These are phyloP conservation scores for Eucalyptus microcorys DNA, from an alignment of 345 rosid genomes.

Conservation along the genomic window DNA sequence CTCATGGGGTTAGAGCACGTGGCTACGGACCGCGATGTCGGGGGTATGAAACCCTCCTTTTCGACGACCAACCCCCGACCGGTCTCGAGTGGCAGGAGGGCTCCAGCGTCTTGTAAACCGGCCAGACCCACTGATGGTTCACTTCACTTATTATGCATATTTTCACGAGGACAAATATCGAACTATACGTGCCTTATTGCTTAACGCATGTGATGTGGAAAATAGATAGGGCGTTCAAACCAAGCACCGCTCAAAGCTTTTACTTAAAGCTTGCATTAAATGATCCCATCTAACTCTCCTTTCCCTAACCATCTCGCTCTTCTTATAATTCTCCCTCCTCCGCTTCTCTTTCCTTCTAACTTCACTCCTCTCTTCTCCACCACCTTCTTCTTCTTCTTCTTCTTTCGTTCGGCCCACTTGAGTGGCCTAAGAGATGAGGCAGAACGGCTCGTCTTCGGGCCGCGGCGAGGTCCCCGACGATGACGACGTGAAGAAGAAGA, in stretches of 20 bases:
- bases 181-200: background rate
- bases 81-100: background rate
- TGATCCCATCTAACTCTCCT: constrained; percentile 4
- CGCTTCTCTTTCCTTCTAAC: background rate
- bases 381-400: background rate
- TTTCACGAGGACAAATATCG: background rate
- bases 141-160: background rate
- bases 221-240: background rate
- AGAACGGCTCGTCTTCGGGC: background rate
- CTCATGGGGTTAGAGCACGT: background rate
- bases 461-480: constrained; percentile 6
- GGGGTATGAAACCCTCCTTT: background rate
- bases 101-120: background rate
- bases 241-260: background rate
- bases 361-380: background rate
- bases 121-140: background rate
- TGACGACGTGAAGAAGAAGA: background rate
- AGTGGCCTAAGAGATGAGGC: background rate
- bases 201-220: background rate
- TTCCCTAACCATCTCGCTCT: background rate
- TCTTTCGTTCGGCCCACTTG: background rate
- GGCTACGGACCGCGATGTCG: background rate
- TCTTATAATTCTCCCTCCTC: background rate
- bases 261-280: background rate
- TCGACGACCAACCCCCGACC: background rate